phyloP scores from a whole-genome alignment of 2,329 filamentous ascomycete species.

The Aspergillus sclerotialis region DNA sequence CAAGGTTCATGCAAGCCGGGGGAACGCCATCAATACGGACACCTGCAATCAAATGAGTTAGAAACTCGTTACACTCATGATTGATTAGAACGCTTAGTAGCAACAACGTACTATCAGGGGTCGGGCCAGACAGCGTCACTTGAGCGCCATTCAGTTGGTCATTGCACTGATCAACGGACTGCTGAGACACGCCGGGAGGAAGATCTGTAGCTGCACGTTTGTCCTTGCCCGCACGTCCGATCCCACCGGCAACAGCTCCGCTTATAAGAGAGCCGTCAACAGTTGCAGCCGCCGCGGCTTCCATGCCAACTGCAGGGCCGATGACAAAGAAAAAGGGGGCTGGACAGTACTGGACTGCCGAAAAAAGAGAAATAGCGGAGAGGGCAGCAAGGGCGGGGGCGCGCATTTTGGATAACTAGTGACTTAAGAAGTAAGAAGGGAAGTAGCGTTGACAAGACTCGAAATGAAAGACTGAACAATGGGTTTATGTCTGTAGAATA shows the following conservation, averaged over 20 bases:
- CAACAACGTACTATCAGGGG: background rate
- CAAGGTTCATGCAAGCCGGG: constrained; percentile 8
- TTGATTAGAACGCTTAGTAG: background rate
- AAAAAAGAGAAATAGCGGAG: constrained; percentile 2
- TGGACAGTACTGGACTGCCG: constrained; percentile 4
- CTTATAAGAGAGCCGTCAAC: constrained; percentile 3
- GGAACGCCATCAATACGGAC: constrained; percentile 3
- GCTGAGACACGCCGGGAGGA: constrained; percentile 4
- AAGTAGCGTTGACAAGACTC: constrained; percentile 1
- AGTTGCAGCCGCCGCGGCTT: background rate
- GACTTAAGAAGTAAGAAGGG: background rate
- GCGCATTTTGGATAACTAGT: constrained; percentile 2
- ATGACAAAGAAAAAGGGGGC: constrained; percentile 1
- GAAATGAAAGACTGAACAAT: background rate
- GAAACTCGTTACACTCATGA: background rate
- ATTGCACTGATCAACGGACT: constrained; percentile 3
- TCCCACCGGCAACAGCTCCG: constrained; percentile 3
- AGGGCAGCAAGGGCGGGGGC: constrained; percentile 1
- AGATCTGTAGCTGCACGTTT: constrained; percentile 1
- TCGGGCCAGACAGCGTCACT: background rate
- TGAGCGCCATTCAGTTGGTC: constrained; percentile 2
- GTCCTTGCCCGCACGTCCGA: background rate
- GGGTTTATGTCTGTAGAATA: background rate
- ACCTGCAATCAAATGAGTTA: background rate
- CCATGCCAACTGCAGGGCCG: background rate